Percentiles rank a stretch among this genome's conserved stretches.
Conservation (phyloP, 2,329 filamentous ascomycete genomes). For the Ascomycota sp. region DNA sequence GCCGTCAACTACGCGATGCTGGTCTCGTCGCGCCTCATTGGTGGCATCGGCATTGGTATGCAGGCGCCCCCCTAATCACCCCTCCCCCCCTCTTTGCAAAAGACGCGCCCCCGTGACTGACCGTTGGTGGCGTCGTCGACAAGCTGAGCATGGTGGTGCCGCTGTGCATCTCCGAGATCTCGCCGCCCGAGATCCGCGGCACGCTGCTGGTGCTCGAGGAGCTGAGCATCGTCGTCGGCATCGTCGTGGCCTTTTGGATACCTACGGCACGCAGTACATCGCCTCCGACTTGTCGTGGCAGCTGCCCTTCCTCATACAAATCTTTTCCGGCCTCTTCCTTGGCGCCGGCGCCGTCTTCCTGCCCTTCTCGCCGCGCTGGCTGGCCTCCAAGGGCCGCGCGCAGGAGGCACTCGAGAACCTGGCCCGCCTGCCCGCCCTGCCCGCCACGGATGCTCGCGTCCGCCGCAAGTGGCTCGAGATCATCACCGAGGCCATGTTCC, state of each 20-base stretch:
- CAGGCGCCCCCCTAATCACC: conserved; percentile 1
- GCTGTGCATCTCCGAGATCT: conserved; percentile 24
- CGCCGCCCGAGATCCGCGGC: conserved; percentile 25
- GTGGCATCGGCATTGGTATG: conserved; percentile 21
- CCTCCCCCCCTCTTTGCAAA: background rate
- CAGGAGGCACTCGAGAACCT: conserved; percentile 7
- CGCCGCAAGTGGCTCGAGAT: conserved; percentile 9
- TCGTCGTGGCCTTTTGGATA: conserved; percentile 13
- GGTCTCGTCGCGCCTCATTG: conserved; percentile 19
- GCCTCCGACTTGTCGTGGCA: conserved; percentile 9
- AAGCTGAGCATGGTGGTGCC: conserved; percentile 15
- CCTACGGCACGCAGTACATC: conserved; percentile 10
- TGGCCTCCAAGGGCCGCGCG: conserved; percentile 7
- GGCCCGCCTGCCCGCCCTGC: conserved; percentile 6
- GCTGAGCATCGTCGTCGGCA: conserved; percentile 12
- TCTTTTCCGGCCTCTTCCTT: conserved; percentile 8
- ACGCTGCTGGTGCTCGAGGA: conserved; percentile 22
- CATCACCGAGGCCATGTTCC: conserved; percentile 7
- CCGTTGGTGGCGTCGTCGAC: background rate
- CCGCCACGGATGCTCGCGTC: conserved; percentile 5
- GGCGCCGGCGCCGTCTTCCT: conserved; percentile 7
- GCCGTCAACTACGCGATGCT: conserved; percentile 20
- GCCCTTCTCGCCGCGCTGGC: conserved; percentile 10
- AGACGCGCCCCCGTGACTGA: background rate
- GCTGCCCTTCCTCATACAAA: conserved; percentile 11